These are phyloP conservation scores for Plenodomus tracheiphilus DNA, from an alignment of 2,329 filamentous ascomycete genomes.

Conservation along the genomic window DNA sequence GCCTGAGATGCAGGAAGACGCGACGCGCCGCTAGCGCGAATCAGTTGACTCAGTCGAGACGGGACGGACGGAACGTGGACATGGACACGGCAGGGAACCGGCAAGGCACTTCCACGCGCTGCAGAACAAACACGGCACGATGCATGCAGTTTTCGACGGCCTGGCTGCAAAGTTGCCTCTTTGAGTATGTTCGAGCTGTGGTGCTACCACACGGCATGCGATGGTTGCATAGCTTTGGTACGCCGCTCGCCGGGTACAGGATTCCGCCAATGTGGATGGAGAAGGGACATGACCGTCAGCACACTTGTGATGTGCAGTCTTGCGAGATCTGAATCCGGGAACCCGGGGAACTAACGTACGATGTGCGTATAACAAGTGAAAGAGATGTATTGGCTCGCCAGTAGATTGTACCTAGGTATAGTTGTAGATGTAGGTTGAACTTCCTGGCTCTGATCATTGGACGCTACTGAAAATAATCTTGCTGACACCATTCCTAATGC, in stretches of 20 bases:
- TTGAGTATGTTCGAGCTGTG: slow-evolving; percentile 5
- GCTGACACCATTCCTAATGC: slow-evolving; percentile 22
- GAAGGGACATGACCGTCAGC: not conserved
- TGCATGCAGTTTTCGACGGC: slow-evolving; percentile 24
- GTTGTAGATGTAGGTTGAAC: not conserved
- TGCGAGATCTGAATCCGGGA: too few relatives aligned
- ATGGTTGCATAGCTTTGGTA: not conserved
- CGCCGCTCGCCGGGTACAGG: not conserved
- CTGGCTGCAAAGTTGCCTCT: slow-evolving; percentile 14
- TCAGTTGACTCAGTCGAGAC: slow-evolving; percentile 1
- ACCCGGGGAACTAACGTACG: too few relatives aligned
- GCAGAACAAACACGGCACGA: slow-evolving; percentile 20
- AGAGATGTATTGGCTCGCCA: too few relatives aligned
- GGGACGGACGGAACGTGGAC: slow-evolving; percentile 1
- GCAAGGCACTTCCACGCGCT: slow-evolving; percentile 2
- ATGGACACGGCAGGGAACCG: slow-evolving; percentile 4
- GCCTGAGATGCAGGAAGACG: slow-evolving; percentile 13
- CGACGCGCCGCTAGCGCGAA: slow-evolving; percentile 8
- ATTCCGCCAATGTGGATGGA: not conserved
- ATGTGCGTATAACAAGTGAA: too few relatives aligned
- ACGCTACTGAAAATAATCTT: slow-evolving; percentile 18
- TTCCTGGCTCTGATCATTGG: not conserved
- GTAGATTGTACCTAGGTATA: too few relatives aligned
- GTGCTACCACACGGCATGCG: slow-evolving; percentile 6
- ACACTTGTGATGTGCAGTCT: not conserved